Conservation (phyloP, 2,329 filamentous ascomycete genomes). For the Arthrobotrys sphaeroides region DNA sequence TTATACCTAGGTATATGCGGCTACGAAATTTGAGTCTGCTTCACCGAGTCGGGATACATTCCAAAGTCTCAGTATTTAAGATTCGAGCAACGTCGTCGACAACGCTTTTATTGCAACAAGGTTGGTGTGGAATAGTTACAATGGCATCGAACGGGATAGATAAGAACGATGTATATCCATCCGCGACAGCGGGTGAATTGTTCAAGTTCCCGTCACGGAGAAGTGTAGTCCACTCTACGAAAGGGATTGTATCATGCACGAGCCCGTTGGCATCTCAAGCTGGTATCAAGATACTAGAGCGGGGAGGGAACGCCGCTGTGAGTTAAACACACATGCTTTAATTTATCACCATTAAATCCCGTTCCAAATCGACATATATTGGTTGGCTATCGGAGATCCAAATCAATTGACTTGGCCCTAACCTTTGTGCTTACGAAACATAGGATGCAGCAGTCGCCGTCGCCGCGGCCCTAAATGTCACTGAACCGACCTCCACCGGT, state of each 20-base stretch:
- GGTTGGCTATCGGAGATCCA: too few species aligned
- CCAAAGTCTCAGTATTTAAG: not conserved
- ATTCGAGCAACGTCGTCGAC: not conserved
- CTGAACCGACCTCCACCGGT: slow-evolving; percentile 89
- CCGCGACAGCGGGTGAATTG: slow-evolving; percentile 63
- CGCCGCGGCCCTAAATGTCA: slow-evolving; percentile 90
- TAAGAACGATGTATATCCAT: slow-evolving; percentile 28
- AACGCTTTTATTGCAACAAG: slow-evolving; percentile 31
- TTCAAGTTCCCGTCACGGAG: slow-evolving; percentile 78
- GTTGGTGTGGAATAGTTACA: not conserved
- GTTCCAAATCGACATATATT: too few species aligned
- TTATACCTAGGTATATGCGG: not conserved
- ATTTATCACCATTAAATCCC: too few species aligned
- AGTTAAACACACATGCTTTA: too few species aligned
- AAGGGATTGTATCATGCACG: slow-evolving; percentile 88
- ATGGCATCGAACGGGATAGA: not conserved
- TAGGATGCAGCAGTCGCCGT: slow-evolving; percentile 97
- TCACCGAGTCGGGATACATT: not conserved
- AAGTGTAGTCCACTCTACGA: slow-evolving; percentile 88
- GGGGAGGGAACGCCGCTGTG: slow-evolving; percentile 93
- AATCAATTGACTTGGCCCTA: too few species aligned
- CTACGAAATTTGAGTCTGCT: not conserved
- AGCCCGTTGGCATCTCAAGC: slow-evolving; percentile 90
- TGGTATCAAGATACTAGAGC: slow-evolving; percentile 82
- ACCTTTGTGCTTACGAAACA: not conserved